Evolutionary conservation across 2,329 filamentous ascomycete genomes (phyloP).

Genomic region (Fusarium multiceps): DNA sequence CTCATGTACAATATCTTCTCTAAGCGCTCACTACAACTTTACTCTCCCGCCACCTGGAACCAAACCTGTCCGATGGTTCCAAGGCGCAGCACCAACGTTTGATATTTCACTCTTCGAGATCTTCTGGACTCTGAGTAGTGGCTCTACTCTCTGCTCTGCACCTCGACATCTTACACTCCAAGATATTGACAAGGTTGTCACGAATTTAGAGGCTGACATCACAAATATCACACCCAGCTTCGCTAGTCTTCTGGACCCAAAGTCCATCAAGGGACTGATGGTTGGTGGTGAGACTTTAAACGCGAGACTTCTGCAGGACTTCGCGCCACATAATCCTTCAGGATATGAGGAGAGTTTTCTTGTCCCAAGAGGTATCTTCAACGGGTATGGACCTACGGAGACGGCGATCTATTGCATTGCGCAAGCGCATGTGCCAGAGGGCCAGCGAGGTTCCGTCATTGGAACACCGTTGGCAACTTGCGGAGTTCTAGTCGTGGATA

Average conservation of each 20-base stretch:
- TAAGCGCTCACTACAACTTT: conserved; percentile 14
- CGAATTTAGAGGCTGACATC: conserved; percentile 5
- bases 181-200: conserved; percentile 19
- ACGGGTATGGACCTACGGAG: conserved; percentile 22
- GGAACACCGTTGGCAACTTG: conserved; percentile 13
- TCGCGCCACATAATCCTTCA: neutral
- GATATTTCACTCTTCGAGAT: conserved; percentile 29
- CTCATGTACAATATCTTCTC: conserved; percentile 6
- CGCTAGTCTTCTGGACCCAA: conserved; percentile 13
- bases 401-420: conserved; percentile 26
- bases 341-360: fast-evolving
- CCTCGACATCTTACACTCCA: conserved; percentile 10
- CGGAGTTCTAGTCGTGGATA: neutral
- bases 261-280: conserved; percentile 4
- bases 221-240: conserved; percentile 28
- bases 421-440: neutral
- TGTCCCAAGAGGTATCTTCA: conserved; percentile 10
- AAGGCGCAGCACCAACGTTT: conserved; percentile 21
- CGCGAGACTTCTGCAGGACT: conserved; percentile 9
- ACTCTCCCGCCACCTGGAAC: neutral
- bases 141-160: conserved; percentile 24
- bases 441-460: conserved; percentile 11
- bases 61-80: conserved; percentile 19
- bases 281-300: conserved; percentile 31
- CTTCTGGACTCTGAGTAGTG: conserved; percentile 18